Evolutionary conservation across 2,329 filamentous ascomycete species (phyloP).

Genomic region (Tricladium varicosporioides): DNA sequence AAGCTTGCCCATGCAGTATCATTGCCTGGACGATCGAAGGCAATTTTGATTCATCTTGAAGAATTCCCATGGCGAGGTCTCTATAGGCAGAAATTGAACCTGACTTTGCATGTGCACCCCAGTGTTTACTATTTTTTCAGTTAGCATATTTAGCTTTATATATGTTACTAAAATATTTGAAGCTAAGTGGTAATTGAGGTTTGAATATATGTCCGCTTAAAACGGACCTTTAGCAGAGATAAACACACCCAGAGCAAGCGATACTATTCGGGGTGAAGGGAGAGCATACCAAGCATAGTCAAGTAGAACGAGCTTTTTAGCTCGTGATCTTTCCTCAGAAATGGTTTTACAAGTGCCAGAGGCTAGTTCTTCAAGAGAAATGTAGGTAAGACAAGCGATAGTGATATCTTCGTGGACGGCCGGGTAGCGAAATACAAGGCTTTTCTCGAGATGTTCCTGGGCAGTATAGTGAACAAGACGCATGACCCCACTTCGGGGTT

Average conservation of each 20-base stretch:
- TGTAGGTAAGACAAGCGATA: background rate
- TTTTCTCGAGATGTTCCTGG: background rate
- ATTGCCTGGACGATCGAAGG: background rate
- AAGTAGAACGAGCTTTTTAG: background rate
- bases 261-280: no score
- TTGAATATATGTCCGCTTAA: no score
- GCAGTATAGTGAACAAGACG: constrained; percentile 27
- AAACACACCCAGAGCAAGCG: no score
- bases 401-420: background rate
- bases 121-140: background rate
- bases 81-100: background rate
- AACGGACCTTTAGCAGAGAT: no score
- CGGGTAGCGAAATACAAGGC: background rate
- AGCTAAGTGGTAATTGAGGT: no score
- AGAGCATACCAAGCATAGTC: background rate
- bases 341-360: background rate
- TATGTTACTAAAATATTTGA: no score
- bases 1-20: background rate
- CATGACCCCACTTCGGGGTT: constrained; percentile 24
- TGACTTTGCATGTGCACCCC: background rate
- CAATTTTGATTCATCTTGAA: background rate
- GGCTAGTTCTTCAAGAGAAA: background rate
- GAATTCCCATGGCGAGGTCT: background rate
- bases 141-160: no score
- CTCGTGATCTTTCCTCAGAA: background rate